Percentiles rank a stretch among this genome's conserved stretches.
Conservation (phyloP, 768 basidiomycete genomes). For the Galerina marginata region DNA sequence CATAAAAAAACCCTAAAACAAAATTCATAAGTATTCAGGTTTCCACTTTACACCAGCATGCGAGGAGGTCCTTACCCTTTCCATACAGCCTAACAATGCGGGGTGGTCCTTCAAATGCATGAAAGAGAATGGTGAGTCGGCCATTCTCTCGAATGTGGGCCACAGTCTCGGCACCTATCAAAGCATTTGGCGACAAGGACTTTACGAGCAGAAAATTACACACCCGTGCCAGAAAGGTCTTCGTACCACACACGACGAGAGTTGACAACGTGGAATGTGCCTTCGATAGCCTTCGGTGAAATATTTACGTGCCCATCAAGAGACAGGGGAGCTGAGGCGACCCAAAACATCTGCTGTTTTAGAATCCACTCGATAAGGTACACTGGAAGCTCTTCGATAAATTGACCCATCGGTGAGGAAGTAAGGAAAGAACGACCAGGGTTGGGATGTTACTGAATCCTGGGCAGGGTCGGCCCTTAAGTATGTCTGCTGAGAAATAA, state of each 20-base stretch:
- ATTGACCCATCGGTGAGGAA: conserved; percentile 53
- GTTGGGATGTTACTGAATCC: background rate
- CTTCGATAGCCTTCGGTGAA: conserved; percentile 67
- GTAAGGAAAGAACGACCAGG: background rate
- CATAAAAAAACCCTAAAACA: conserved; percentile 56
- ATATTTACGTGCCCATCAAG: conserved; percentile 67
- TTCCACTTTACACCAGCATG: background rate
- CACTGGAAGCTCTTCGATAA: conserved; percentile 59
- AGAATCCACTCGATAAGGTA: conserved; percentile 60
- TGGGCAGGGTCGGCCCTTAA: background rate
- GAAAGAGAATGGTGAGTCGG: conserved; percentile 64
- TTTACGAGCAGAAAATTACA: conserved; percentile 14
- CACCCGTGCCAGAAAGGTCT: conserved; percentile 73
- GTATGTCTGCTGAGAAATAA: background rate
- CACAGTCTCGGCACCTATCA: conserved; percentile 46
- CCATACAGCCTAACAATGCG: conserved; percentile 64
- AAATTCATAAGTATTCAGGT: background rate
- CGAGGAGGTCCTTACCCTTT: conserved; percentile 44
- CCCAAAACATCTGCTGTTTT: conserved; percentile 74
- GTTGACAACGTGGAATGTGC: conserved; percentile 64
- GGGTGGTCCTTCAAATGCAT: conserved; percentile 65
- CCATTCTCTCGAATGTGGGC: conserved; percentile 64
- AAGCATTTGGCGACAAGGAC: background rate
- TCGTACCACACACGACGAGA: conserved; percentile 72
- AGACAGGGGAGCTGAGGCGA: conserved; percentile 66